phyloP scores from a whole-genome alignment of 352 stramenopile genomes.

The Phytophthora capsici region DNA sequence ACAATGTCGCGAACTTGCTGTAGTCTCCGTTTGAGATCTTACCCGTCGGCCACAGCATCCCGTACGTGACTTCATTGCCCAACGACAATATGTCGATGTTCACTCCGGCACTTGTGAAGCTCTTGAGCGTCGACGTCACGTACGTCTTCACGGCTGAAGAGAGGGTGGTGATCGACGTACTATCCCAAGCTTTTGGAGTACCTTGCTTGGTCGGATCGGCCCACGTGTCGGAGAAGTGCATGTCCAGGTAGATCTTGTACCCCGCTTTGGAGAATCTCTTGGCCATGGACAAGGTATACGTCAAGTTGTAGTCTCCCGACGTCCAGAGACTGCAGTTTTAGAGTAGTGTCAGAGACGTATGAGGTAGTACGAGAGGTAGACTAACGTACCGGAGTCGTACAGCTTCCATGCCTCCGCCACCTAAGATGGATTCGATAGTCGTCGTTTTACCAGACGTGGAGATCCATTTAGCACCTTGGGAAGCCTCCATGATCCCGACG shows the following conservation, averaged over 20 bases:
- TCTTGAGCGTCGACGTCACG: slow-evolving; percentile 39
- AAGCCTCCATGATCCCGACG: slow-evolving; percentile 36
- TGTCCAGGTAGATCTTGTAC: slow-evolving; percentile 47
- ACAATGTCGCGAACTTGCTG: slow-evolving; percentile 34
- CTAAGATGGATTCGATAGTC: slow-evolving; percentile 42
- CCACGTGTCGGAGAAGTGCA: slow-evolving; percentile 53
- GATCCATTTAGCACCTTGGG: slow-evolving; percentile 36
- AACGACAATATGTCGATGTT: slow-evolving; percentile 39
- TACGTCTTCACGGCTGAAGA: slow-evolving; percentile 29
- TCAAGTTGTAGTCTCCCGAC: slow-evolving; percentile 32
- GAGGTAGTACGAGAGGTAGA: not conserved
- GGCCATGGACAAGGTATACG: slow-evolving; percentile 34
- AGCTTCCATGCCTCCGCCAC: slow-evolving; percentile 37
- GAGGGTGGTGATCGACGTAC: slow-evolving; percentile 28
- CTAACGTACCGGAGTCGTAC: slow-evolving; percentile 36
- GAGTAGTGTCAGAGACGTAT: not conserved
- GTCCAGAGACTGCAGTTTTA: slow-evolving; percentile 35
- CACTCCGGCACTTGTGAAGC: slow-evolving; percentile 38
- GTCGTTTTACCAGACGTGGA: slow-evolving; percentile 32
- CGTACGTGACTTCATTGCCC: slow-evolving; percentile 43
- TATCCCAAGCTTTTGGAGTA: slow-evolving; percentile 32
- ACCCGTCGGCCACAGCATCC: slow-evolving; percentile 37
- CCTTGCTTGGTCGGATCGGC: slow-evolving; percentile 35
- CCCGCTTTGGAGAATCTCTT: slow-evolving; percentile 40
- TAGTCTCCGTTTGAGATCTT: slow-evolving; percentile 36